A percentile compares a stretch with the other conserved stretches of the same genome.
These are phyloP conservation scores for Marasmius sp. DNA, from an alignment of 1,284 basidiomycete species.

Conservation along the genomic window DNA sequence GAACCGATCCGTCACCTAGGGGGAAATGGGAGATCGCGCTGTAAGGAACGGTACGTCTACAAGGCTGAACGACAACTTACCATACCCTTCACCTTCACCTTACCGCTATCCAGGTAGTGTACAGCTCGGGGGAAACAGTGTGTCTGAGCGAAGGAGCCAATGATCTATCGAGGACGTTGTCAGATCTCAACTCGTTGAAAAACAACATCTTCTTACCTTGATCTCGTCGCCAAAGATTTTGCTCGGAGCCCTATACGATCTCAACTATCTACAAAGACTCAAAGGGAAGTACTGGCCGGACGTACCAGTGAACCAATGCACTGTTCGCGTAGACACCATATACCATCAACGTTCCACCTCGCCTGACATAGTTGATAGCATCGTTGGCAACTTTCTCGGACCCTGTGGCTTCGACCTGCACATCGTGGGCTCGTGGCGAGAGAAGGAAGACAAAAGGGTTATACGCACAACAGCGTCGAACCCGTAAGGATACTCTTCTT, in stretches of 20 bases:
- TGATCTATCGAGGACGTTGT: slow-evolving; percentile 49
- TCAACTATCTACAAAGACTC: not conserved
- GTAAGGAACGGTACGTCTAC: not conserved
- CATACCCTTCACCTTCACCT: slow-evolving; percentile 82
- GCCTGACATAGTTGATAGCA: slow-evolving; percentile 80
- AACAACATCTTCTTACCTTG: slow-evolving; percentile 39
- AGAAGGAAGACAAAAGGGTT: not conserved
- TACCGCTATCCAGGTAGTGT: slow-evolving; percentile 84
- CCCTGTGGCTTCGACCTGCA: slow-evolving; percentile 78
- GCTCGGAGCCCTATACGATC: slow-evolving; percentile 15
- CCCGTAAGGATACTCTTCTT: slow-evolving; percentile 78
- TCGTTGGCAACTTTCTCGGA: slow-evolving; percentile 79
- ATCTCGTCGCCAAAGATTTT: slow-evolving; percentile 87
- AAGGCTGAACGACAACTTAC: slow-evolving; percentile 33
- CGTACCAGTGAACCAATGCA: slow-evolving; percentile 72
- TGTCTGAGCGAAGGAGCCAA: slow-evolving; percentile 84
- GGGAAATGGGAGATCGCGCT: not conserved
- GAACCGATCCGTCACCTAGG: slow-evolving; percentile 72
- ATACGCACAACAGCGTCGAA: slow-evolving; percentile 78
- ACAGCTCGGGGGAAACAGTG: slow-evolving; percentile 88
- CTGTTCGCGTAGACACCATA: slow-evolving; percentile 77
- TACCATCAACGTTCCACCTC: slow-evolving; percentile 74
- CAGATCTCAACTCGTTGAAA: not conserved
- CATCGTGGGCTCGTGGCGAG: not conserved
- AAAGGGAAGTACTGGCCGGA: slow-evolving; percentile 52